Evolutionary conservation across 495 filamentous ascomycete species (phyloP), one percentile per base, ranked within the genome.

Genomic region (Annulohypoxylon stygium): DNA sequence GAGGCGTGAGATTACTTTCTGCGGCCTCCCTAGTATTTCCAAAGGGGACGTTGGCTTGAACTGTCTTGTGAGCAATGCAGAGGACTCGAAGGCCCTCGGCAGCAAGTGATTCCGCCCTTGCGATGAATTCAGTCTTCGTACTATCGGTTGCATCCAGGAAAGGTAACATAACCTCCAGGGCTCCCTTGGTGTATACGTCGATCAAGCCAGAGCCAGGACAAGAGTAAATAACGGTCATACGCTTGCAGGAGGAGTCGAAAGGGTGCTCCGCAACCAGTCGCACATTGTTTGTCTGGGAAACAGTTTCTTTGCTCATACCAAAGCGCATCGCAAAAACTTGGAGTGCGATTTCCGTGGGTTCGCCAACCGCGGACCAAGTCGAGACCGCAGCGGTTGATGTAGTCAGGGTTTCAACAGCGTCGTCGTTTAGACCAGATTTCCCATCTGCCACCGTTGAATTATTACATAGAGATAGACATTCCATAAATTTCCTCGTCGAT

Each of bases 391-490:
- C 53, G 16, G 78, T 78, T 14, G 78, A 77, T 9, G 71, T 80
- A 36, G 80, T 81, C 1, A 73, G 81, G 18, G 74, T 77, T 12
- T 69, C 76, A 53, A 74, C 74, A 55, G 78, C 69, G 50, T 78
- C 75, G 55, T 87, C 82, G 7, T 85, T 85, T 12, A 91, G 83
- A 4, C 81, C 79, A 0, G 90, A 87, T 57, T 92, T 83, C 64
- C 87, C 84, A 54, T 87, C 83, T 10, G 88, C 85, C 10, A 93
- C 87, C 5, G 83, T 83, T 1, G 91, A 87, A 48, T 93, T 83
- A 71, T 93, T 93, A 79, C 90, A 92, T 6, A 93, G 83, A 11
- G 89, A 84, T 45, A 90, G 83, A 11, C 89, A 86, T 25, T 86
- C 80, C 5, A 93, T 67, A 72, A 84, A 80, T 53, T 57, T 66